Base-by-base conservation (phyloP, 2,329 filamentous ascomycete genomes). In the Trichophyton simii region DNA sequence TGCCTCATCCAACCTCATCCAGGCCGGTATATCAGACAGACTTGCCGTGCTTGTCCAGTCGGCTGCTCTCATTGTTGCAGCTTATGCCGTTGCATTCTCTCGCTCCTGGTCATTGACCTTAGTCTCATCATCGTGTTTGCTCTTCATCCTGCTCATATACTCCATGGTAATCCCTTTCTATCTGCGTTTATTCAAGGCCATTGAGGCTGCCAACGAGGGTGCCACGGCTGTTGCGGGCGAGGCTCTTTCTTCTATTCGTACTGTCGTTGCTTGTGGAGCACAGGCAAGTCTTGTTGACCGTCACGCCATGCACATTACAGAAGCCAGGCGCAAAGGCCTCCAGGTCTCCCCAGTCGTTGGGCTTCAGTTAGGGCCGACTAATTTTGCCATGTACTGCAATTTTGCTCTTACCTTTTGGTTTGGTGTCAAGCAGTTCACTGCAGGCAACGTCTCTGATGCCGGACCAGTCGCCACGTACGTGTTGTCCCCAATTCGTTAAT, bases 21-120 rank as follows among this genome's bases (percentile, higher is more conserved):
- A 83, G 61, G 72, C 79, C 28, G 80, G 79, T 18, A 77, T 82
- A n/a, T 82, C 80, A 0, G 80, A 82, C 64, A 78, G 79, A 60
- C 69, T 83, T 3, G 73, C 74, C 1, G 70, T 70, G 1, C 69
- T 80, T 1, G 70, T 80, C 34, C 74, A 78, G 58, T 74, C 72
- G 1, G 58, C 76, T 1, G 69, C 77, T 1, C 67, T 78, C 1
- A 66, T 79, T 3, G 65, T 78, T 4, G 69, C 79, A 0, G 78
- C 79, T 60, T 73, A 80, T n/a, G 72, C 75, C 9, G 77, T 83
- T 55, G 77, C 81, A 0, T 82, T 83, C 63, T 67, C 72, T 15
- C 80, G 79, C 62, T 79, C 76, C 34, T 81, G 79, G 77, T 71
- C 78, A 13, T 69, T 83, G n/a, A 81, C 78, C 0, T 71, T 82